Evolutionary conservation across 805 yeast species (phyloP), one percentile per base, ranked within the genome.

Genomic region (Candida peoriensis): DNA sequence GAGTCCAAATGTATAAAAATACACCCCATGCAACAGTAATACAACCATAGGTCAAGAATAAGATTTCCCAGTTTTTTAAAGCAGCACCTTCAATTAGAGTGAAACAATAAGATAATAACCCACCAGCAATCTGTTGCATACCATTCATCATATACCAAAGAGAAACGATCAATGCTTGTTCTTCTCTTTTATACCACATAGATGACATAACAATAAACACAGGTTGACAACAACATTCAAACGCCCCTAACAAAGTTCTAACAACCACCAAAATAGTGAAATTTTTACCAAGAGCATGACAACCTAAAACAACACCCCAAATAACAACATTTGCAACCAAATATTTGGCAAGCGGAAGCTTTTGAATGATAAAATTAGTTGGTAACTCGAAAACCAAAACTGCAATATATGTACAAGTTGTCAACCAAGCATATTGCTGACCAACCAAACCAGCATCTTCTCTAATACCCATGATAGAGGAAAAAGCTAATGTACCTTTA

Each of bases 151-250:
- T 58, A 8, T 73, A 70, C 72, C 74, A 69, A 28, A 59, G 58
- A 5, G 74, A 71, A 40, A 70, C 70, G 44, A 75, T 57, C 12
- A 61, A 55, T 14, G 66, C 61, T 48, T 71, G 77, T 43, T 72
- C 76, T 6, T 65, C 55, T 37, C 66, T 66, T 19, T 70, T 66
- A 50, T 74, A 77, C 62, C 74, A 77, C 78, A 73, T 72, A 13
- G 78, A 68, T 32, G 76, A 70, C 35, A 76, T 60, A 16, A 74
- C 59, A 31, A 72, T 64, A 36, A 72, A 66, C 1, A 74, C 72
- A 4, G 76, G 75, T 4, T 74, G 70, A 35, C 72, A 65, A n/a
- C 69, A 64, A 10, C 72, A 53, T 46, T 74, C 80, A 38, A 71
- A 68, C 12, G 65, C 42, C 11, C 79, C 79, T 17, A 74, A 48